phyloP scores from a whole-genome alignment of 2,329 filamentous ascomycete genomes.

The Botrytis sinoallii region DNA sequence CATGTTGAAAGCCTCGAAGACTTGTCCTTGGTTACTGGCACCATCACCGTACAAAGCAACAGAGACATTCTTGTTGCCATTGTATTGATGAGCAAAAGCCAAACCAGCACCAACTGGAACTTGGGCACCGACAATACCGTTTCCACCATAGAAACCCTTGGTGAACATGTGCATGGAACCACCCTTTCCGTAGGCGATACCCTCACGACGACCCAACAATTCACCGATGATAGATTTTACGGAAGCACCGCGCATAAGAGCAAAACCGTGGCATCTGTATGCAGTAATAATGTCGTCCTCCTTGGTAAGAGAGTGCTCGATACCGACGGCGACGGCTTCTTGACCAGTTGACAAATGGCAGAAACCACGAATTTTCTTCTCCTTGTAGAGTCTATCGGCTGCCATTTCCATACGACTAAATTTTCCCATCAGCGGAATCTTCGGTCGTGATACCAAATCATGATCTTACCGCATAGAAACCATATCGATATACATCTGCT shows the following conservation, averaged over 20 bases:
- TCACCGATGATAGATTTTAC: conserved; percentile 95
- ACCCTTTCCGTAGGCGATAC: conserved; percentile 98
- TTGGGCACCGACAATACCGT: conserved; percentile 98
- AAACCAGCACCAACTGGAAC: conserved; percentile 95
- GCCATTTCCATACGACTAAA: conserved; percentile 98
- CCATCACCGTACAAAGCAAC: conserved; percentile 95
- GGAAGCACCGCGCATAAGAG: conserved; percentile 88
- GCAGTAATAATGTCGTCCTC: conserved; percentile 94
- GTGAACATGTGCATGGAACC: conserved; percentile 99
- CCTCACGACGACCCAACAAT: conserved; percentile 88
- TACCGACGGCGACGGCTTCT: conserved; percentile 94
- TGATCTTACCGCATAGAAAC: conserved; percentile 79
- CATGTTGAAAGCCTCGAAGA: conserved; percentile 99
- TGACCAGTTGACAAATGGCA: conserved; percentile 97
- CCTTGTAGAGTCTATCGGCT: conserved; percentile 98
- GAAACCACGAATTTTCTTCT: conserved; percentile 99
- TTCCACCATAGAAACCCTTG: conserved; percentile 96
- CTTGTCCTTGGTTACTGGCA: conserved; percentile 98
- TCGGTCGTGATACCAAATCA: background rate
- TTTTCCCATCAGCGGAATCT: conserved; percentile 19
- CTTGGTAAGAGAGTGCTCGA: conserved; percentile 92
- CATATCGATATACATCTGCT: conserved; percentile 99
- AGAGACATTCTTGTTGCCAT: conserved; percentile 77
- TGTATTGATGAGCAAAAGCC: conserved; percentile 96
- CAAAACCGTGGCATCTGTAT: conserved; percentile 98